Evolutionary conservation across 306 rosid species (phyloP).

Genomic region (Quercus berberidifolia): DNA sequence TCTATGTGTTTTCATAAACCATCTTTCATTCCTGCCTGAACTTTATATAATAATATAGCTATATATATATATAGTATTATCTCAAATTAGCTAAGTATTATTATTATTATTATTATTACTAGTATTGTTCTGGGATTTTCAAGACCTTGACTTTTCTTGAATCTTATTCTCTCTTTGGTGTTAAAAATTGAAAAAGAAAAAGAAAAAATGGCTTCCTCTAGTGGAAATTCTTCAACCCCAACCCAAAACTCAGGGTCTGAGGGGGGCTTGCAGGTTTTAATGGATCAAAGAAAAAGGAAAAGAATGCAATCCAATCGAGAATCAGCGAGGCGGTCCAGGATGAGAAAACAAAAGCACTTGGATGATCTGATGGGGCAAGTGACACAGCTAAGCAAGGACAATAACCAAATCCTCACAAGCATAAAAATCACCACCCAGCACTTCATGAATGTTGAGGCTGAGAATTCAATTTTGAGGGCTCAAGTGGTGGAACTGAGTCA

Average conservation of each 20-base stretch:
- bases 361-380: slow-evolving; percentile 54
- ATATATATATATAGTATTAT: background rate
- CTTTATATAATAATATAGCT: background rate
- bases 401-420: slow-evolving; percentile 36
- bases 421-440: slow-evolving; percentile 49
- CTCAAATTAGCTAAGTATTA: background rate
- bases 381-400: slow-evolving; percentile 39
- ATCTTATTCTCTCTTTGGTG: slow-evolving; percentile 1
- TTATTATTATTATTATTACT: background rate
- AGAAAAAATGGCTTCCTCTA: slow-evolving; percentile 45
- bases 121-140: slow-evolving; percentile 15
- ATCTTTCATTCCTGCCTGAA: background rate
- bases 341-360: slow-evolving; percentile 71
- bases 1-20: slow-evolving; percentile 75
- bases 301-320: slow-evolving; percentile 82
- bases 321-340: slow-evolving; percentile 78
- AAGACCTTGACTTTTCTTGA: background rate
- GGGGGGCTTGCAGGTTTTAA: slow-evolving; percentile 46
- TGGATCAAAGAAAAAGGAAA: slow-evolving; percentile 68
- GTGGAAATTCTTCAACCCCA: slow-evolving; percentile 64
- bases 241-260: slow-evolving; percentile 58
- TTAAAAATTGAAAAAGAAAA: background rate
- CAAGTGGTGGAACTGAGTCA: slow-evolving; percentile 65
- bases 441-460: slow-evolving; percentile 47
- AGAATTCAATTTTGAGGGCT: slow-evolving; percentile 60